A percentile compares a stretch with the other conserved stretches of the same genome.
Conservation (phyloP, 352 stramenopile species). For the Pythium phragmiticola region DNA sequence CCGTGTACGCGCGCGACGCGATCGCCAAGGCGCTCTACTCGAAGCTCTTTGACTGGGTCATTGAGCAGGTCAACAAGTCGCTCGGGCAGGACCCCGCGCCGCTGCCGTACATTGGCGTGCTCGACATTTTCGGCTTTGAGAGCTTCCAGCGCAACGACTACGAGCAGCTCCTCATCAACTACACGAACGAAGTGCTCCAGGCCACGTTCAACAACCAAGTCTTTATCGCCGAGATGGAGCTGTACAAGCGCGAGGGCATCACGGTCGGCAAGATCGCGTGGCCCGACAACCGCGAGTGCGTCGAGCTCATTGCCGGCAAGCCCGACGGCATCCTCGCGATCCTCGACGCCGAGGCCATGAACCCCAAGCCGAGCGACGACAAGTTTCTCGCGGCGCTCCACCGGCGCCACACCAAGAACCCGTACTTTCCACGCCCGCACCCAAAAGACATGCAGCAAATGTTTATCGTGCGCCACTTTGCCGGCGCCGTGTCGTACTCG, state of each 20-base stretch:
- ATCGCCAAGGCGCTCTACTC: slow-evolving; percentile 94
- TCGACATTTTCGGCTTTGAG: slow-evolving; percentile 93
- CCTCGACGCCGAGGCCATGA: slow-evolving; percentile 87
- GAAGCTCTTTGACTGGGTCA: slow-evolving; percentile 92
- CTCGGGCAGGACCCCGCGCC: slow-evolving; percentile 75
- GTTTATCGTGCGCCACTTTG: slow-evolving; percentile 91
- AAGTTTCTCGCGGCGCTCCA: slow-evolving; percentile 87
- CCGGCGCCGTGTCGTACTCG: slow-evolving; percentile 87
- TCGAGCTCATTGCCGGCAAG: slow-evolving; percentile 87
- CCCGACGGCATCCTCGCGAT: slow-evolving; percentile 77
- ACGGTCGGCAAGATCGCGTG: slow-evolving; percentile 88
- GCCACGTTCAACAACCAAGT: slow-evolving; percentile 90
- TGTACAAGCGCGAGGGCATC: slow-evolving; percentile 91
- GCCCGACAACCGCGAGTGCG: slow-evolving; percentile 90
- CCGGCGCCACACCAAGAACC: slow-evolving; percentile 79
- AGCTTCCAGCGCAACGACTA: slow-evolving; percentile 91
- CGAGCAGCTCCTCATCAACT: slow-evolving; percentile 90
- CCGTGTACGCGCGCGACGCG: slow-evolving; percentile 88
- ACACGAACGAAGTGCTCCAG: slow-evolving; percentile 88
- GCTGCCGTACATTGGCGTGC: slow-evolving; percentile 88
- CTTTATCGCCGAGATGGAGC: slow-evolving; percentile 88
- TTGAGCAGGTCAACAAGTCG: slow-evolving; percentile 89
- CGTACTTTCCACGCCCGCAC: slow-evolving; percentile 84
- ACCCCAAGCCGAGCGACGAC: slow-evolving; percentile 87
- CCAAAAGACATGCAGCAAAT: slow-evolving; percentile 88